These are phyloP conservation scores for Cantharellus cinnabarinus DNA, from an alignment of 768 basidiomycete genomes.

Conservation along the genomic window DNA sequence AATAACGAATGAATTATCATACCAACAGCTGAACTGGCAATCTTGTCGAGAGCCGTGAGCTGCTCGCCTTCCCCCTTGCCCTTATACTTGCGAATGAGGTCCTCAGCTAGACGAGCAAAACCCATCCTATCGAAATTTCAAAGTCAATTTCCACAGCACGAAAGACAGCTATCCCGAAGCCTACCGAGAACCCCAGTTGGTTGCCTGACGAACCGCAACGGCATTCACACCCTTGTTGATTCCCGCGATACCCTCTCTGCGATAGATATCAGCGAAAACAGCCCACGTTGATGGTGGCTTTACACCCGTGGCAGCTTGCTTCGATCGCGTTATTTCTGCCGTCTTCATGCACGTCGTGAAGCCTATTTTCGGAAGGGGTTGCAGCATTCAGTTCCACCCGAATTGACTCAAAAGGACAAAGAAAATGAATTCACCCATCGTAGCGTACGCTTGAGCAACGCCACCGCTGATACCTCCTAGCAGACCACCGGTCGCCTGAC, in stretches of 20 bases:
- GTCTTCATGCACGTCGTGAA: slow-evolving; percentile 99
- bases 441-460: slow-evolving; percentile 93
- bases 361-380: slow-evolving; percentile 27
- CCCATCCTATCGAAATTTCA: slow-evolving; percentile 49
- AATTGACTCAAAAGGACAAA: background rate
- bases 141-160: background rate
- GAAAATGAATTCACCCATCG: slow-evolving; percentile 65
- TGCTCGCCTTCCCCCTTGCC: slow-evolving; percentile 64
- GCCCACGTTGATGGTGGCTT: slow-evolving; percentile 86
- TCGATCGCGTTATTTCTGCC: slow-evolving; percentile 89
- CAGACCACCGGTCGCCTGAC: slow-evolving; percentile 66
- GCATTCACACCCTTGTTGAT: slow-evolving; percentile 99
- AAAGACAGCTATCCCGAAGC: background rate
- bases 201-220: slow-evolving; percentile 78
- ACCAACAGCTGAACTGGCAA: slow-evolving; percentile 63
- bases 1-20: background rate
- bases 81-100: slow-evolving; percentile 47
- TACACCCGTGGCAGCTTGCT: slow-evolving; percentile 65
- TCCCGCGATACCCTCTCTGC: slow-evolving; percentile 78
- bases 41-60: slow-evolving; percentile 65
- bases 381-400: background rate
- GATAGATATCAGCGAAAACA: slow-evolving; percentile 87
- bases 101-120: slow-evolving; percentile 83
- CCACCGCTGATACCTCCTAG: slow-evolving; percentile 97
- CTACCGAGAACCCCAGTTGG: slow-evolving; percentile 82